phyloP scores from a whole-genome alignment of 176 grass and related monocot genomes.

The Thinopyrum elongatum region DNA sequence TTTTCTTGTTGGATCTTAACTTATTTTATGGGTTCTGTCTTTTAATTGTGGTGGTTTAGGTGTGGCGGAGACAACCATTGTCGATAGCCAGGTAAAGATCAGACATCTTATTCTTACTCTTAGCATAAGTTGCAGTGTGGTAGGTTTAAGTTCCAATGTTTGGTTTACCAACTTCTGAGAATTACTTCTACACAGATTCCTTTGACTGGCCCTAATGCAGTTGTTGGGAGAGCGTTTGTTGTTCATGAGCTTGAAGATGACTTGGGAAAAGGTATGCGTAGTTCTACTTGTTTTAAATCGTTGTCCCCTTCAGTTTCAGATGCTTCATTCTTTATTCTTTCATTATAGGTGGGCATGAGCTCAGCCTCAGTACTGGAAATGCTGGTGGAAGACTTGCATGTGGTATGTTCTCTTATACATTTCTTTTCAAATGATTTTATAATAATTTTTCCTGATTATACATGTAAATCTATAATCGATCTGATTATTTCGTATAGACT shows the following conservation, averaged over 20 bases:
- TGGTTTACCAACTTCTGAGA: background rate
- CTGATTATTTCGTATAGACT: background rate
- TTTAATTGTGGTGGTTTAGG: constrained; percentile 52
- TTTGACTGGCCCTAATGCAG: constrained; percentile 73
- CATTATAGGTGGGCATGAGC: constrained; percentile 81
- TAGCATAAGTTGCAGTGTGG: background rate
- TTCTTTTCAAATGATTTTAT: background rate
- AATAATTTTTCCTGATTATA: background rate
- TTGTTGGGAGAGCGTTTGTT: constrained; percentile 95
- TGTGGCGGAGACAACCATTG: constrained; percentile 80
- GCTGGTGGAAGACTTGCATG: constrained; percentile 99
- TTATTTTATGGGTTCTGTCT: constrained; percentile 21
- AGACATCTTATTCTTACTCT: background rate
- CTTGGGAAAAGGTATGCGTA: constrained; percentile 85
- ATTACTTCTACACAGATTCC: constrained; percentile 63
- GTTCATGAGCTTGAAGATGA: constrained; percentile 99
- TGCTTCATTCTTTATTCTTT: constrained; percentile 1
- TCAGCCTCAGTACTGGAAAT: constrained; percentile 94
- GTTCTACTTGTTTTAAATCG: constrained; percentile 9
- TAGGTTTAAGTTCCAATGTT: background rate
- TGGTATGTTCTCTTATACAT: constrained; percentile 45
- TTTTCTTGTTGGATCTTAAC: background rate
- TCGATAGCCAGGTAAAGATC: constrained; percentile 73
- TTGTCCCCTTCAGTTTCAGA: background rate
- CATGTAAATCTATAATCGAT: background rate